phyloP scores from a whole-genome alignment of 495 filamentous ascomycete genomes.

The Glonium stellatum region DNA sequence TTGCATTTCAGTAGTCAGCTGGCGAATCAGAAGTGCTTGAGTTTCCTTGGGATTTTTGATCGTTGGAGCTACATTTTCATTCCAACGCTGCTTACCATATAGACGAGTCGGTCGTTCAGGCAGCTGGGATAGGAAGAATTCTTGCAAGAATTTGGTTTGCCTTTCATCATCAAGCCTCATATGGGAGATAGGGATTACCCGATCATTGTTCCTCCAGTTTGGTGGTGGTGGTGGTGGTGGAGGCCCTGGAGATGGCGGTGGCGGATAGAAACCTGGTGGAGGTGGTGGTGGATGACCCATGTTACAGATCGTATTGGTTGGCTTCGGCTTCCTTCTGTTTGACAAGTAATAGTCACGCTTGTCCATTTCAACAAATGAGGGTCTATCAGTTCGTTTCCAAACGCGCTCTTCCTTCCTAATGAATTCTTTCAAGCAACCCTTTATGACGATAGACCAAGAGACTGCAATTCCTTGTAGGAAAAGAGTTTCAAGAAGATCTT shows the following conservation, averaged over 20 bases:
- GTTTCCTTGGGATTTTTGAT: background rate
- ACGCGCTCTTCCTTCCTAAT: background rate
- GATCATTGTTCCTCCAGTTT: background rate
- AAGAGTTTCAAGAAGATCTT: slow-evolving; percentile 19
- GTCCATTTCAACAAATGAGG: slow-evolving; percentile 1
- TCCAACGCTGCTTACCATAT: background rate
- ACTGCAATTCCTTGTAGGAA: slow-evolving; percentile 14
- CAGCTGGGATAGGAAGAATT: slow-evolving; percentile 19
- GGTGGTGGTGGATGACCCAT: slow-evolving; percentile 7
- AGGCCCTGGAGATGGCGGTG: background rate
- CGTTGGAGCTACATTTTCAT: background rate
- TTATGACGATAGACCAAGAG: slow-evolving; percentile 9
- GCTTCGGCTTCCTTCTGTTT: background rate
- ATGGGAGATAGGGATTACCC: background rate
- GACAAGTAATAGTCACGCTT: slow-evolving; percentile 20
- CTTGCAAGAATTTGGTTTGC: slow-evolving; percentile 2
- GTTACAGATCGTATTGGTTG: slow-evolving; percentile 1
- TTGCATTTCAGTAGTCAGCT: slow-evolving; percentile 13
- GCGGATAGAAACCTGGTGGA: slow-evolving; percentile 1
- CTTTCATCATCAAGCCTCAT: slow-evolving; percentile 14
- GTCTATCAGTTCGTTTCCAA: slow-evolving; percentile 7
- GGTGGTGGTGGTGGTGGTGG: slow-evolving; percentile 11
- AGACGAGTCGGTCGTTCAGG: slow-evolving; percentile 3
- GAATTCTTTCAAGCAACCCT: slow-evolving; percentile 1
- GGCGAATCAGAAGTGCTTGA: slow-evolving; percentile 8